Evolutionary conservation across 2,329 filamentous ascomycete species (phyloP).

Genomic region (Alternaria conjuncta): DNA sequence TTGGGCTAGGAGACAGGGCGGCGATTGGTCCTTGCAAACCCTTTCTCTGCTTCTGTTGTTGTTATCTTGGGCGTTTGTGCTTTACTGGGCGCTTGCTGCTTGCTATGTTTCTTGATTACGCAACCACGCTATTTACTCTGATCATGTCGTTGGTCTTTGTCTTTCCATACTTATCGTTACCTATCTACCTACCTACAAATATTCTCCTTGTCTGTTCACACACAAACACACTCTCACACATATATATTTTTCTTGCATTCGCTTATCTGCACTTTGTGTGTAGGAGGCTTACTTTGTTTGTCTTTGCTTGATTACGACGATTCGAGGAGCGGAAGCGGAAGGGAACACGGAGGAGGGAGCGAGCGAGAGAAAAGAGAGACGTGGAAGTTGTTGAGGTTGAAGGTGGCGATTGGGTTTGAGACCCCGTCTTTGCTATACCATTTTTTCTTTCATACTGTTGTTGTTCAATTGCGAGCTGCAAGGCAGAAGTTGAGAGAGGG

Average conservation of each 20-base stretch:
- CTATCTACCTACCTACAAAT: not conserved
- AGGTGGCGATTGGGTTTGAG: not conserved
- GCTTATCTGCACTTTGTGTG: not conserved
- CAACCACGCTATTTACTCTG: not conserved
- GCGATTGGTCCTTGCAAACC: not conserved
- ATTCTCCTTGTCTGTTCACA: not conserved
- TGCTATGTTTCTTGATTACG: not conserved
- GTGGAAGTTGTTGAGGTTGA: too few species aligned
- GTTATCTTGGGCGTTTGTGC: not conserved
- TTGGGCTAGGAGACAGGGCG: not conserved
- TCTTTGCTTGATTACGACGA: too few species aligned
- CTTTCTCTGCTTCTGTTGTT: not conserved
- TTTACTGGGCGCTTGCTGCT: too few species aligned
- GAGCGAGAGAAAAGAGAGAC: too few species aligned
- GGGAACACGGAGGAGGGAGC: not conserved
- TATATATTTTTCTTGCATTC: not conserved
- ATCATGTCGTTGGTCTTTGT: not conserved
- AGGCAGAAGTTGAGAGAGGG: too few species aligned
- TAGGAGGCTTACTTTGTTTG: too few species aligned
- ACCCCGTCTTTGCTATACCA: not conserved
- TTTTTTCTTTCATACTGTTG: not conserved
- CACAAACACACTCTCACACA: not conserved
- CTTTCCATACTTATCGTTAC: not conserved
- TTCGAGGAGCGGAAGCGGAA: too few species aligned
- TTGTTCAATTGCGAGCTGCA: not conserved